Conservation (phyloP, 140 eudicot species). For the Anethum foeniculum region DNA sequence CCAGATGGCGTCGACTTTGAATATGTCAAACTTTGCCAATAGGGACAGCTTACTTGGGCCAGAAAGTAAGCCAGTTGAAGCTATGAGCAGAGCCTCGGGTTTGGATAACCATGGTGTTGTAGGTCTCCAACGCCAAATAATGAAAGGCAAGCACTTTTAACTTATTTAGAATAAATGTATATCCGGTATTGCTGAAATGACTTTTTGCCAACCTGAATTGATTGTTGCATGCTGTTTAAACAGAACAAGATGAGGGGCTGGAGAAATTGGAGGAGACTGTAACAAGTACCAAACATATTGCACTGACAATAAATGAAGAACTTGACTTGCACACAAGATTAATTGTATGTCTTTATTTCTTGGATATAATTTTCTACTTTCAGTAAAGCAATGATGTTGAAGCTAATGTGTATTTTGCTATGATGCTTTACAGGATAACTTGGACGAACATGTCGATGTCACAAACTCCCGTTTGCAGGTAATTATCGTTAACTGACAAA, state of each 20-base stretch:
- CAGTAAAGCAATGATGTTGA: not conserved
- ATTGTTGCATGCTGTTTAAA: constrained; percentile 1
- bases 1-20: constrained; percentile 88
- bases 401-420: not conserved
- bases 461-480: constrained; percentile 68
- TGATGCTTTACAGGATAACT: constrained; percentile 40
- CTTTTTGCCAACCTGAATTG: not conserved
- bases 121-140: constrained; percentile 78
- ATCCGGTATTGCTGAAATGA: not conserved
- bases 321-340: constrained; percentile 84
- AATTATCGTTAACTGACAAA: not conserved
- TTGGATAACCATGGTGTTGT: constrained; percentile 74
- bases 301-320: constrained; percentile 91
- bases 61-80: constrained; percentile 80
- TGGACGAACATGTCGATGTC: constrained; percentile 61
- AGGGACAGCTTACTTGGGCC: constrained; percentile 98
- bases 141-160: constrained; percentile 55
- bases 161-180: not conserved
- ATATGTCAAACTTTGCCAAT: constrained; percentile 83
- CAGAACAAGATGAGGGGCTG: constrained; percentile 97
- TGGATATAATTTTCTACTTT: not conserved
- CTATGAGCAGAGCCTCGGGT: constrained; percentile 68
- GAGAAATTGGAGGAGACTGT: constrained; percentile 90
- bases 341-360: constrained; percentile 41
- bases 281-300: constrained; percentile 84